phyloP scores from a whole-genome alignment of 768 basidiomycete species.

The Tephrocybe rancida region DNA sequence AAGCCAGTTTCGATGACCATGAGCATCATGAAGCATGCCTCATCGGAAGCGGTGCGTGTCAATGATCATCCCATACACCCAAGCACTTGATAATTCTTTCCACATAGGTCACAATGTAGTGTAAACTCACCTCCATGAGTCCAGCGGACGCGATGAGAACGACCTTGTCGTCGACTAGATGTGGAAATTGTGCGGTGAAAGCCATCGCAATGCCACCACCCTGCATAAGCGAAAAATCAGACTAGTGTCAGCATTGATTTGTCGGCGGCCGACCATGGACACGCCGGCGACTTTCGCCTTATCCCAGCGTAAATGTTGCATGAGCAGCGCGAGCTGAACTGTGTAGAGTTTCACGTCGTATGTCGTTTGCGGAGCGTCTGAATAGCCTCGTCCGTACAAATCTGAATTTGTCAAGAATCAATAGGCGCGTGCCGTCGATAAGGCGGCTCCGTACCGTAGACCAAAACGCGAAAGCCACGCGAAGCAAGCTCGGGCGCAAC shows the following conservation, averaged over 20 bases:
- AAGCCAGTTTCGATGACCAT: too few relatives aligned
- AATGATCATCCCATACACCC: too few relatives aligned
- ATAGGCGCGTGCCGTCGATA: not conserved
- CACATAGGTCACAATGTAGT: not conserved
- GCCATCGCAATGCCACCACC: constrained; percentile 76
- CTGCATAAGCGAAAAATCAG: constrained; percentile 33
- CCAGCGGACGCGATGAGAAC: constrained; percentile 72
- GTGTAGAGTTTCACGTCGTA: constrained; percentile 70
- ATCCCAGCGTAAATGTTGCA: constrained; percentile 78
- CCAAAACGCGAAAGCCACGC: constrained; percentile 70
- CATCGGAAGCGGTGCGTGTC: too few relatives aligned
- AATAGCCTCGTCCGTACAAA: constrained; percentile 82
- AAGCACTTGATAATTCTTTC: not conserved
- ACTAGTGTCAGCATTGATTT: not conserved
- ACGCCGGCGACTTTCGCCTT: constrained; percentile 66
- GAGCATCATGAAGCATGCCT: too few relatives aligned
- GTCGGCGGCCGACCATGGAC: constrained; percentile 62
- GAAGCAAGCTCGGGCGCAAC: constrained; percentile 66
- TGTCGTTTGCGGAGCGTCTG: constrained; percentile 72
- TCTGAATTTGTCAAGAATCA: constrained; percentile 48
- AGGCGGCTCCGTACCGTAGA: constrained; percentile 55
- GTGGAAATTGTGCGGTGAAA: constrained; percentile 72
- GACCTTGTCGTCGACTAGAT: constrained; percentile 66
- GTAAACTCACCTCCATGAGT: constrained; percentile 61
- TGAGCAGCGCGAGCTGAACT: constrained; percentile 79